phyloP scores from a whole-genome alignment of 441 rosid species.

The Cnidoscolus chayamansa region DNA sequence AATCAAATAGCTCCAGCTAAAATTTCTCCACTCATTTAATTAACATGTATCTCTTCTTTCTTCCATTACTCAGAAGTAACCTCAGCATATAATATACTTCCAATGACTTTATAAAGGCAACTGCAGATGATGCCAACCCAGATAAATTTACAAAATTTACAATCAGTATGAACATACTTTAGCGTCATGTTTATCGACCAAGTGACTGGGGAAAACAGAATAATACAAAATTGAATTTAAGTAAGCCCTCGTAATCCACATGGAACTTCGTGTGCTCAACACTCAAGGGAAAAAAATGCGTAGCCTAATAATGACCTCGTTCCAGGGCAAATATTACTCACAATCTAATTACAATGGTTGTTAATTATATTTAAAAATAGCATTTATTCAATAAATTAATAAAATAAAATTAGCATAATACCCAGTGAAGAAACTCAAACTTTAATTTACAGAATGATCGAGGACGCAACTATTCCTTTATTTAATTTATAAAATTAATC shows the following conservation, averaged over 20 bases:
- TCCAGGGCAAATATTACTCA: too few relatives aligned
- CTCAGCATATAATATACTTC: not conserved
- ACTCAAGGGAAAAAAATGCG: not conserved
- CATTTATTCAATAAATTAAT: too few relatives aligned
- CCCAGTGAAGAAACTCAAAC: not conserved
- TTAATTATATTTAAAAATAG: too few relatives aligned
- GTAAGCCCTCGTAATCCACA: not conserved
- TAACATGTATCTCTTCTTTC: not conserved
- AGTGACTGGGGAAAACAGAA: not conserved
- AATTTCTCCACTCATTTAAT: not conserved
- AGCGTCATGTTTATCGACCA: not conserved
- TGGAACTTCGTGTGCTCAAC: not conserved
- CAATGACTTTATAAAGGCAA: not conserved
- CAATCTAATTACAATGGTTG: too few relatives aligned
- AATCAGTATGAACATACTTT: not conserved
- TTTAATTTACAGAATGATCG: not conserved
- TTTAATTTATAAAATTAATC: slow-evolving; percentile 8
- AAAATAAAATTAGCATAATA: not conserved
- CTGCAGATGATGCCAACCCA: not conserved
- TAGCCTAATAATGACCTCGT: not conserved
- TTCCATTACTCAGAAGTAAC: not conserved
- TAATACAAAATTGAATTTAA: not conserved
- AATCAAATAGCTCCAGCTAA: not conserved
- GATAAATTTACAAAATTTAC: not conserved
- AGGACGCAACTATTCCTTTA: not conserved